A percentile compares a stretch with the other conserved stretches of the same genome.
These are phyloP conservation scores for Gigaspora rosea DNA, from an alignment of 192 early-diverging fungal genomes.

Conservation along the genomic window DNA sequence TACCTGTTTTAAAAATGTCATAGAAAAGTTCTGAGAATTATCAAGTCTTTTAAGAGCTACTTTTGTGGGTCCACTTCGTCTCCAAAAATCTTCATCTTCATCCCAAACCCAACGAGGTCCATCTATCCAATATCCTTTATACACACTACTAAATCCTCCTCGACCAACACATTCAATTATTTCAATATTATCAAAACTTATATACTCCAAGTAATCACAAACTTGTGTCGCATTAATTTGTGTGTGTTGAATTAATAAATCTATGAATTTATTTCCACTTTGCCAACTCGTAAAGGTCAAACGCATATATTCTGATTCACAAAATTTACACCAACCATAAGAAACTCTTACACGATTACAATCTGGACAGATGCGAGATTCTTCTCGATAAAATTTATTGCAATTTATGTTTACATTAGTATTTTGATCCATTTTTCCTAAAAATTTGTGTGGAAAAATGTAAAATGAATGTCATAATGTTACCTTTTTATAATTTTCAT, in stretches of 20 bases:
- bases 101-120: constrained; percentile 9
- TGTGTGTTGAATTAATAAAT: neutral
- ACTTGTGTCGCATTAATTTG: neutral
- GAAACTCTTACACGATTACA: no score
- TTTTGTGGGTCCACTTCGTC: neutral
- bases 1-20: neutral
- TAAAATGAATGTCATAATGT: no score
- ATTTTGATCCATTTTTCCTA: no score
- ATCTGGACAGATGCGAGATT: no score
- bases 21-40: neutral
- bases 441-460: no score
- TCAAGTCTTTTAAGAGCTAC: constrained; percentile 5
- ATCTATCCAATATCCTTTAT: neutral
- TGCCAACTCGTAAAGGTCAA: neutral
- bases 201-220: neutral
- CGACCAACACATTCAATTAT: no score
- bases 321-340: no score
- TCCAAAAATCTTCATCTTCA: neutral
- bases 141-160: neutral
- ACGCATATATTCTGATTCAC: no score
- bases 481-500: no score
- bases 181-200: neutral
- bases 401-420: no score
- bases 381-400: no score
- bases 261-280: neutral